Evolutionary conservation across 163 green algal genomes (phyloP).

Genomic region (Prototheca wickerhamii): DNA sequence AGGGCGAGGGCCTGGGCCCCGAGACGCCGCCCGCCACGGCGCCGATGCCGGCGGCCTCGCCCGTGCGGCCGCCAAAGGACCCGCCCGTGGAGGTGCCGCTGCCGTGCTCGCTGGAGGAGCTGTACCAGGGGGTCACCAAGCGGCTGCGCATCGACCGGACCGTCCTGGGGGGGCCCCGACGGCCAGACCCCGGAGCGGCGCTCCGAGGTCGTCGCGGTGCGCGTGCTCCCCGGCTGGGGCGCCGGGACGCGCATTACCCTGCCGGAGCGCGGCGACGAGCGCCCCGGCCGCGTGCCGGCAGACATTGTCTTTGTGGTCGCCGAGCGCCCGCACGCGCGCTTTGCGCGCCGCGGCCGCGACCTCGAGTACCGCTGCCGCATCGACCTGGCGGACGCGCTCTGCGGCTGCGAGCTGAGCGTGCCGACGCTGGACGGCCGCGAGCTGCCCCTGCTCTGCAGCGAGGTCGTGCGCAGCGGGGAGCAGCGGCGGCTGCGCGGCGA

Average conservation of each 20-base stretch:
- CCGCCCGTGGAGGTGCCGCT: constrained; percentile 12
- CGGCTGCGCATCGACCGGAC: constrained; percentile 57
- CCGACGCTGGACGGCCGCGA: constrained; percentile 47
- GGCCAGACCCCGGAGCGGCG: constrained; percentile 10
- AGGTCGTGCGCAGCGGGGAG: constrained; percentile 6
- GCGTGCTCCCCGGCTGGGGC: constrained; percentile 83
- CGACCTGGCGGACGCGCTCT: constrained; percentile 58
- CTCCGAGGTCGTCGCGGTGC: constrained; percentile 65
- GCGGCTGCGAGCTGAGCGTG: constrained; percentile 38
- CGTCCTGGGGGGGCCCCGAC: constrained; percentile 2
- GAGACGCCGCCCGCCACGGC: too few relatives aligned
- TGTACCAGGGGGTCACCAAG: constrained; percentile 59
- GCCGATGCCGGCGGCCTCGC: background rate
- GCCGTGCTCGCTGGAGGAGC: constrained; percentile 54
- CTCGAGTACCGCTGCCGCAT: constrained; percentile 51
- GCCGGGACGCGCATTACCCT: constrained; percentile 57
- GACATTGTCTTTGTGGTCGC: constrained; percentile 77
- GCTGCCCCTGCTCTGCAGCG: constrained; percentile 31
- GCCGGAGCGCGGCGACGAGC: constrained; percentile 57
- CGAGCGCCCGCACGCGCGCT: constrained; percentile 61
- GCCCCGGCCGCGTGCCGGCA: constrained; percentile 42
- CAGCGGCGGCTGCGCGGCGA: constrained; percentile 37
- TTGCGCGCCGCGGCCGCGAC: constrained; percentile 69
- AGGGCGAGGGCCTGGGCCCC: too few relatives aligned
- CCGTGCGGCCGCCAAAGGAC: constrained; percentile 25